Evolutionary conservation across 2,329 filamentous ascomycete species (phyloP).

Genomic region (Celoporthe dispersa): DNA sequence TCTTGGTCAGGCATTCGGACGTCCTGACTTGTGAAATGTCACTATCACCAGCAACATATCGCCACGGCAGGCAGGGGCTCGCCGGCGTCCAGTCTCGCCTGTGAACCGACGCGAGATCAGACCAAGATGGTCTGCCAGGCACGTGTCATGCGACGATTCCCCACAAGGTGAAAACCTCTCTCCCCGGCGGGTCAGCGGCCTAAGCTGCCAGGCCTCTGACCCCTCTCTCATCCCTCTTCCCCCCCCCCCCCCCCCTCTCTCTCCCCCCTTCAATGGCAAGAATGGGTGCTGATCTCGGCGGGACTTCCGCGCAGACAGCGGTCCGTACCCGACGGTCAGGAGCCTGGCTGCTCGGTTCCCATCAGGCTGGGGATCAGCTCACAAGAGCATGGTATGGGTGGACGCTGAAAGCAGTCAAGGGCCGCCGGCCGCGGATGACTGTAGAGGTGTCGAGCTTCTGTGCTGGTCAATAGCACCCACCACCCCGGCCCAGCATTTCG

Average conservation of each 20-base stretch:
- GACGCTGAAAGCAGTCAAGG: conserved; percentile 17
- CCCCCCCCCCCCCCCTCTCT: too few species aligned
- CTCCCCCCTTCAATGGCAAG: neutral
- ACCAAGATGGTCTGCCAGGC: conserved; percentile 26
- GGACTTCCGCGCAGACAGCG: neutral
- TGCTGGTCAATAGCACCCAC: conserved; percentile 18
- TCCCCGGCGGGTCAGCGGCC: conserved; percentile 14
- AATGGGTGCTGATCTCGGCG: neutral
- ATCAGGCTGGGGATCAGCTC: neutral
- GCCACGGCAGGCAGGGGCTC: conserved; percentile 7
- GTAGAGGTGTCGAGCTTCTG: conserved; percentile 9
- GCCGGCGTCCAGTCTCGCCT: conserved; percentile 5
- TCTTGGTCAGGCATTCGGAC: neutral
- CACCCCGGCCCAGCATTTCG: conserved; percentile 25
- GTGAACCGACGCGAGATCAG: conserved; percentile 14
- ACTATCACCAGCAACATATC: neutral
- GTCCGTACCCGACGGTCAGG: neutral
- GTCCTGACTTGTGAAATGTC: neutral
- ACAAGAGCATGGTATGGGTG: neutral
- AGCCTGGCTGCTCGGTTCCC: neutral
- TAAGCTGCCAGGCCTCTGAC: neutral
- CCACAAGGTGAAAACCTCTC: conserved; percentile 20
- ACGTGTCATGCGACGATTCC: conserved; percentile 29
- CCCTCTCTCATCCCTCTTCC: neutral
- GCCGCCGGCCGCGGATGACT: conserved; percentile 20